A percentile compares a stretch with the other conserved stretches of the same genome.
Evolutionary conservation across 495 filamentous ascomycete species (phyloP).

Genomic region (Neurospora sp.): DNA sequence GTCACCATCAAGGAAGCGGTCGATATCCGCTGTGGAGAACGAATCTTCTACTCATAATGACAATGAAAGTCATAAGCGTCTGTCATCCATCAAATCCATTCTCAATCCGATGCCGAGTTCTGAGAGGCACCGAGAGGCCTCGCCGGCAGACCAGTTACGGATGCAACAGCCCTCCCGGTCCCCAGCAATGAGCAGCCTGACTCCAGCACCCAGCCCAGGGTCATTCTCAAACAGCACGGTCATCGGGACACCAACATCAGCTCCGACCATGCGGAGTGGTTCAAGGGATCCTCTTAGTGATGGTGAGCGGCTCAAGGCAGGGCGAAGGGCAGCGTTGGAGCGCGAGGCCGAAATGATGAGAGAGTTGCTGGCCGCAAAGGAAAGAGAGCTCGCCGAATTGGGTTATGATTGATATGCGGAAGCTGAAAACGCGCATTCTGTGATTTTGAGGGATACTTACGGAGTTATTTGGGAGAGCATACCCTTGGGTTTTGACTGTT

Average conservation of each 20-base stretch:
- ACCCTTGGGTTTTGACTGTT: neutral
- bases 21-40: conserved; percentile 47
- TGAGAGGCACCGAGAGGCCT: conserved; percentile 12
- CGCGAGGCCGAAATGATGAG: conserved; percentile 71
- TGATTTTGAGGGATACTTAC: neutral
- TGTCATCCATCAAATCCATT: conserved; percentile 74
- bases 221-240: conserved; percentile 13
- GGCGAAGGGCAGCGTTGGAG: conserved; percentile 55
- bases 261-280: conserved; percentile 20
- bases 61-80: conserved; percentile 40
- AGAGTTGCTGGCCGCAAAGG: conserved; percentile 62
- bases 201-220: conserved; percentile 28
- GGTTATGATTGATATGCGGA: conserved; percentile 18
- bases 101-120: conserved; percentile 45
- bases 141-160: conserved; percentile 12
- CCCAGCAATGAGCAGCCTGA: conserved; percentile 21
- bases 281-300: conserved; percentile 36
- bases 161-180: conserved; percentile 20
- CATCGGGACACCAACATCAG: conserved; percentile 17
- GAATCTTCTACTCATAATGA: conserved; percentile 24
- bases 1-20: conserved; percentile 53
- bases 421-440: neutral
- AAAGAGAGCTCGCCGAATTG: conserved; percentile 67
- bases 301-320: conserved; percentile 45
- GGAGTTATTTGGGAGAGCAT: neutral